Evolutionary conservation across 495 filamentous ascomycete species (phyloP), one percentile per base, ranked within the genome.

Genomic region (Acidiella bohemica): DNA sequence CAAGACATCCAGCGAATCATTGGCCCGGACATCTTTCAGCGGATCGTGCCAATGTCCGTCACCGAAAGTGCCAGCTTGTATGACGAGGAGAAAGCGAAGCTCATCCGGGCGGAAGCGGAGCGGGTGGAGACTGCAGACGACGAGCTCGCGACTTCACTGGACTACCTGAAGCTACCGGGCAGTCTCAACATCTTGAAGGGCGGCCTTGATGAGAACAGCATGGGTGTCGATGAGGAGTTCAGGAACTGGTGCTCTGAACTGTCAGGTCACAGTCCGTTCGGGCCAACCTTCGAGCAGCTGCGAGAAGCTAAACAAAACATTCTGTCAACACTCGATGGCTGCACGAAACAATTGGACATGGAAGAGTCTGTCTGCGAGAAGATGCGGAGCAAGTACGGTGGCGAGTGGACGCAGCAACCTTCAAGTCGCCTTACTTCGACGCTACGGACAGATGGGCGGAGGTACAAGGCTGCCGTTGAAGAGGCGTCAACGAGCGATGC

Each of bases 341-440:
- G 81, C 53, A 79, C 73, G 28, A 93, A 90, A 52, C 81, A 87
- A 51, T 56, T 97, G 8, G 90, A 96, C 50, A 78, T 88, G 73
- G 90, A 97, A 59, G 92, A 95, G 63, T 90, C 81, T 40, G 86
- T 96, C 5, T 97, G 90, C 58, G 90, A 97, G 61, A 95, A 94
- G 67, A 97, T 97, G 90, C 75, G 90, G 36, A 92, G 86, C 2
- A 97, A 97, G 59, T 95, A 95, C 57, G 87, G 90, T 22, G 71
- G 66, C 9, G 90, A 95, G 32, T 97, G 90, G 90, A 94, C 83
- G 14, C 90, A 97, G 57, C 90, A 96, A 52, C 92, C 92, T 17
- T 94, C 86, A 54, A 80, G 79, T 23, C 68, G 84, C 46, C 70
- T 97, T 17, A 97, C 87, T 4, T 75, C 78, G 2, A 96, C 87